These are phyloP conservation scores for Glomus cerebriforme DNA, from an alignment of 192 early-diverging fungal species.

Conservation along the genomic window DNA sequence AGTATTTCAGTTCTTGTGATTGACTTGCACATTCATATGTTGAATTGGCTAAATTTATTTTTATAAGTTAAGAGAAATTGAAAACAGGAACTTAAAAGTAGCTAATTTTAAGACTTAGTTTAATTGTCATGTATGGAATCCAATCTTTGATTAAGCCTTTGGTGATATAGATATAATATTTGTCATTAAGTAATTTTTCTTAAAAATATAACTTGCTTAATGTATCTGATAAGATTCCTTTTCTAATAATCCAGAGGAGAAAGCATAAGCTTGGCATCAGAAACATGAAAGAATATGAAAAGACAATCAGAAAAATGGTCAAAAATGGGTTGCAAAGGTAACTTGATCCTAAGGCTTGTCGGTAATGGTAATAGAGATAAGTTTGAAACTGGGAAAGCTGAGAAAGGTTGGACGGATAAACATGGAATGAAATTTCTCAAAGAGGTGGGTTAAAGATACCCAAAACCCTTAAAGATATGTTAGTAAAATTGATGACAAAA, in stretches of 20 bases:
- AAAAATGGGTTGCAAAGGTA: too few species aligned
- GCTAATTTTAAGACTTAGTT: too few species aligned
- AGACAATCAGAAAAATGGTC: too few species aligned
- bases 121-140: too few species aligned
- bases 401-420: neutral
- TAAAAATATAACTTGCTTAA: too few species aligned
- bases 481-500: neutral
- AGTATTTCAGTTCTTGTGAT: slow-evolving; percentile 10
- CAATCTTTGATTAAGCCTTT: too few species aligned
- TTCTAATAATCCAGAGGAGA: slow-evolving; percentile 1
- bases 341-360: too few species aligned
- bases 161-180: too few species aligned
- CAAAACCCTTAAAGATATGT: neutral
- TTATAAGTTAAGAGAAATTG: neutral
- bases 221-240: too few species aligned
- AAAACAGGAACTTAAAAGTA: neutral
- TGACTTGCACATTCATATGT: slow-evolving; percentile 9
- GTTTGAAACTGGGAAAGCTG: neutral
- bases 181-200: too few species aligned
- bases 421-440: neutral
- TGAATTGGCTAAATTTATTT: neutral
- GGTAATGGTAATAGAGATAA: neutral
- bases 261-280: slow-evolving; percentile 16
- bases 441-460: neutral
- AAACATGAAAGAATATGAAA: neutral